phyloP scores from a whole-genome alignment of 2,329 filamentous ascomycete species.

The Lasiodiplodia citricola region DNA sequence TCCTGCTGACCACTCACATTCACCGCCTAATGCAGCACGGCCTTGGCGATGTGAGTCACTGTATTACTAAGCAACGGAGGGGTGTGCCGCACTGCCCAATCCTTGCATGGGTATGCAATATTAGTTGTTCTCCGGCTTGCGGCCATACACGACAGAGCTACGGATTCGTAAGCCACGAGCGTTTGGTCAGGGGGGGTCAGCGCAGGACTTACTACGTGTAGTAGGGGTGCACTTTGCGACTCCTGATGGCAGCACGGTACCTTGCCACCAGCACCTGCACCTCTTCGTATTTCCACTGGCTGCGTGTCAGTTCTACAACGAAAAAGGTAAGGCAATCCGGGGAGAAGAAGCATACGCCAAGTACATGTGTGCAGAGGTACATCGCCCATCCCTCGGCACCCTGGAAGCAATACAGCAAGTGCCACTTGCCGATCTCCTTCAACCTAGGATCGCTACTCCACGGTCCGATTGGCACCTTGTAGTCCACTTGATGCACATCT shows the following conservation, averaged over 20 bases:
- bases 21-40: not conserved
- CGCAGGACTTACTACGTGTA: slow-evolving; percentile 17
- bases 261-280: slow-evolving; percentile 22
- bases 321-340: not conserved
- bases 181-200: not conserved
- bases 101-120: no score
- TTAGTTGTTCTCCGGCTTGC: slow-evolving; percentile 15
- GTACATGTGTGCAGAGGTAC: slow-evolving; percentile 19
- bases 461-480: slow-evolving; percentile 40
- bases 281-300: slow-evolving; percentile 25
- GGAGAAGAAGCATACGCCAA: slow-evolving; percentile 3
- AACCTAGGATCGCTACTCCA: slow-evolving; percentile 46
- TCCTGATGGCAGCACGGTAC: slow-evolving; percentile 18
- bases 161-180: not conserved
- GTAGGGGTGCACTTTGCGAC: slow-evolving; percentile 16
- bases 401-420: slow-evolving; percentile 37
- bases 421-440: slow-evolving; percentile 56
- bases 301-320: not conserved
- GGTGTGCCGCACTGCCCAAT: not conserved
- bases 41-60: not conserved
- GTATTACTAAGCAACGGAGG: not conserved
- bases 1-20: no score
- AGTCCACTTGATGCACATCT: slow-evolving; percentile 54
- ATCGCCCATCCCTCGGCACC: slow-evolving; percentile 27
- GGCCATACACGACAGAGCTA: slow-evolving; percentile 22